A percentile compares a stretch with the other conserved stretches of the same genome.
Evolutionary conservation across 2,329 filamentous ascomycete genomes (phyloP).

Genomic region (Cercospora sp.): DNA sequence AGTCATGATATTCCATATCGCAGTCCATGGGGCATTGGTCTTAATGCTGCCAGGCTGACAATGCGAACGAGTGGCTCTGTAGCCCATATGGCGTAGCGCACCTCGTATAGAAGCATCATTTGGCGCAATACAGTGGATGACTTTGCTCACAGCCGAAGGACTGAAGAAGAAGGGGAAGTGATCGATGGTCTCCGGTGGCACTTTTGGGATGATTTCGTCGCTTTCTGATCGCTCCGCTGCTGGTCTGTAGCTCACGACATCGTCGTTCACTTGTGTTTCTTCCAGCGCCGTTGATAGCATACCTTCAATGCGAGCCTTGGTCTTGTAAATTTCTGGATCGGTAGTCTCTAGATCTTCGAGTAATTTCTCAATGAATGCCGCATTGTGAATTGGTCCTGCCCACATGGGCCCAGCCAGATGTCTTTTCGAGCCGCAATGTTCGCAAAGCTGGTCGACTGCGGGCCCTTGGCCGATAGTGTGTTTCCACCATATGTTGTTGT

Average conservation of each 20-base stretch:
- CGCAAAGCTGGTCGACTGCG: constrained; percentile 65
- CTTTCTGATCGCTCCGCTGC: constrained; percentile 9
- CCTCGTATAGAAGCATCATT: constrained; percentile 78
- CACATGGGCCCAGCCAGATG: constrained; percentile 95
- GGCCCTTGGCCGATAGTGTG: constrained; percentile 74
- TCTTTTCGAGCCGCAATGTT: constrained; percentile 82
- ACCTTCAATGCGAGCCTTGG: constrained; percentile 77
- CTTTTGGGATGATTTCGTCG: constrained; percentile 43
- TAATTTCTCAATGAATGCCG: constrained; percentile 76
- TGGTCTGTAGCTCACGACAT: constrained; percentile 15
- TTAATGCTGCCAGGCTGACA: constrained; percentile 87
- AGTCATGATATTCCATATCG: constrained; percentile 89
- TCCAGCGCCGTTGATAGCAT: constrained; percentile 89
- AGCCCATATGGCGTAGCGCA: constrained; percentile 77
- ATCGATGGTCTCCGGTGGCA: constrained; percentile 67
- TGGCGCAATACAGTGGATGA: constrained; percentile 77
- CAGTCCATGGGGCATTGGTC: constrained; percentile 86
- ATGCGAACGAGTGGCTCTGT: constrained; percentile 80
- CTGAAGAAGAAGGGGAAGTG: constrained; percentile 84
- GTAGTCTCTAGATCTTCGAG: constrained; percentile 69
- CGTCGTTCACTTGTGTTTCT: constrained; percentile 53
- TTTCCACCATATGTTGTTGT: constrained; percentile 69
- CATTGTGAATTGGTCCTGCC: constrained; percentile 82
- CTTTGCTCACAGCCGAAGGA: constrained; percentile 70
- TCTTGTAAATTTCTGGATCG: constrained; percentile 72